Evolutionary conservation across 2,329 filamentous ascomycete species (phyloP).

Genomic region (Neonectria punicea): DNA sequence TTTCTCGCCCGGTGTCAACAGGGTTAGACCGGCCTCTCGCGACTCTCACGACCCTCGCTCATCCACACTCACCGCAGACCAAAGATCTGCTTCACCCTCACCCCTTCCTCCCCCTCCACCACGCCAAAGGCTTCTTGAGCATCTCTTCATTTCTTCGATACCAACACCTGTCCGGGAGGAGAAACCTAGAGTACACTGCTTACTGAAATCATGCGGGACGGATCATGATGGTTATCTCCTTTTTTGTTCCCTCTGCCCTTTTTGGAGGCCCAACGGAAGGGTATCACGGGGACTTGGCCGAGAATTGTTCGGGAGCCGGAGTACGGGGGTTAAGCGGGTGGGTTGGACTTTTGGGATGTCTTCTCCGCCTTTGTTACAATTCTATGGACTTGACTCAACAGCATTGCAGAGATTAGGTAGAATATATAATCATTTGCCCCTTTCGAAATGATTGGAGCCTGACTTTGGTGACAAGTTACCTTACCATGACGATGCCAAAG

Average conservation of each 20-base stretch:
- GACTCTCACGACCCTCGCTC: constrained; percentile 23
- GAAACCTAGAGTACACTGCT: constrained; percentile 49
- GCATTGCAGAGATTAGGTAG: constrained; percentile 40
- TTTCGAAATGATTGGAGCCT: neutral
- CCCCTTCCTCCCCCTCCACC: neutral
- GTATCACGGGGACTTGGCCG: neutral
- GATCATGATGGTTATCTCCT: constrained; percentile 26
- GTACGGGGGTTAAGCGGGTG: neutral
- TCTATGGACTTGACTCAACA: constrained; percentile 28
- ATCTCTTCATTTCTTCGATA: constrained; percentile 50
- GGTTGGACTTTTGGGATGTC: constrained; percentile 22
- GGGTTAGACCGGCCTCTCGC: constrained; percentile 24
- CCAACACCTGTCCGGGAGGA: constrained; percentile 45
- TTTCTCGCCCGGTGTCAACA: constrained; percentile 27
- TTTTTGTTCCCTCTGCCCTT: neutral
- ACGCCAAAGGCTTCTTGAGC: constrained; percentile 26
- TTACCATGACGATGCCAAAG: too few species aligned
- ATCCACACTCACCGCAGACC: constrained; percentile 16
- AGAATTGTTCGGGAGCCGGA: constrained; percentile 12
- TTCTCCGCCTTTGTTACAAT: constrained; percentile 21
- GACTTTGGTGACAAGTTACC: neutral
- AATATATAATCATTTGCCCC: constrained; percentile 39
- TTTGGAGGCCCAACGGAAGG: constrained; percentile 4
- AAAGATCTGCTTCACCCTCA: constrained; percentile 3
- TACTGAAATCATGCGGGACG: constrained; percentile 43